These are phyloP conservation scores for Argentina anserina DNA, from an alignment of 306 rosid species.

Conservation along the genomic window DNA sequence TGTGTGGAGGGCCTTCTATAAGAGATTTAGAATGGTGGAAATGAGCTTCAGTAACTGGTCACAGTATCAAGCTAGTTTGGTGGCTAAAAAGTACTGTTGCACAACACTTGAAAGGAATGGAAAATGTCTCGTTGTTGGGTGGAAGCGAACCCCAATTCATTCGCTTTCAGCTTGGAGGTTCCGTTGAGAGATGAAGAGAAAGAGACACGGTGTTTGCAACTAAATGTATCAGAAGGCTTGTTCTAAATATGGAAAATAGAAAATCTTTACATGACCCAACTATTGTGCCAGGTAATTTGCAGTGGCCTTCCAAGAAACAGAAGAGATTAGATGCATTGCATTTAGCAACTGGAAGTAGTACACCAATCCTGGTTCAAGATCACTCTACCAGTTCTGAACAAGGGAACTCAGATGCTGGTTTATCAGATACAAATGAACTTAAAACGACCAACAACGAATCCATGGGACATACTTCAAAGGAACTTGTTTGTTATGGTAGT, in stretches of 20 bases:
- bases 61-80: constrained; percentile 52
- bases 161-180: constrained; percentile 79
- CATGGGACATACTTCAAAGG: constrained; percentile 31
- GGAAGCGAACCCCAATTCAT: constrained; percentile 74
- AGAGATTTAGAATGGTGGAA: constrained; percentile 58
- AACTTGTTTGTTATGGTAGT: constrained; percentile 37
- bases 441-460: constrained; percentile 29
- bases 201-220: not conserved
- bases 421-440: constrained; percentile 28
- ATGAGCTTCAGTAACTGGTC: constrained; percentile 50
- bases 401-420: constrained; percentile 19
- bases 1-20: constrained; percentile 79
- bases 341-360: constrained; percentile 35
- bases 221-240: not conserved
- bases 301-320: constrained; percentile 52
- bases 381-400: constrained; percentile 22
- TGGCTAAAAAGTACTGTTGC: constrained; percentile 33
- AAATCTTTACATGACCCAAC: constrained; percentile 19
- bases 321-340: constrained; percentile 50
- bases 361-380: constrained; percentile 31
- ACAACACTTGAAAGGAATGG: constrained; percentile 44
- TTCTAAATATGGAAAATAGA: not conserved
- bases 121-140: constrained; percentile 44
- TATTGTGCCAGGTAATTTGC: constrained; percentile 40
- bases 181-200: constrained; percentile 22